A percentile compares a stretch with the other conserved stretches of the same genome.
Evolutionary conservation across 73 alveolate species (phyloP).

Genomic region (Stentor coeruleus): DNA sequence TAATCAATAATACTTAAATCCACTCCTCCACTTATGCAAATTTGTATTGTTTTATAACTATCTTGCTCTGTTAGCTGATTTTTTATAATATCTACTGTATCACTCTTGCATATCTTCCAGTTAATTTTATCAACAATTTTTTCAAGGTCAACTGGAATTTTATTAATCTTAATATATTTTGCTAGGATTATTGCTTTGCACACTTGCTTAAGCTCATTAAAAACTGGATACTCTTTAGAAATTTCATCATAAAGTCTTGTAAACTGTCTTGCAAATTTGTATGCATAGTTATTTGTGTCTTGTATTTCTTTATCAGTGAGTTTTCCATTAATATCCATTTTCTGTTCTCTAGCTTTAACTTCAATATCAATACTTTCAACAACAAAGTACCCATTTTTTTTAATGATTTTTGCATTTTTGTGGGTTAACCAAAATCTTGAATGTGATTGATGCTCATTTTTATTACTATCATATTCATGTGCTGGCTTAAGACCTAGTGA

Average conservation of each 20-base stretch:
- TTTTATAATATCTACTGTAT: not conserved
- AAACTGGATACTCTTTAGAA: not conserved
- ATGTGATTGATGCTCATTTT: too few relatives aligned
- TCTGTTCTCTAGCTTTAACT: not conserved
- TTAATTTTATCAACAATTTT: not conserved
- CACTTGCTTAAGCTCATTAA: not conserved
- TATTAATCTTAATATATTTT: too few relatives aligned
- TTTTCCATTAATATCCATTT: not conserved
- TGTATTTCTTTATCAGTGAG: not conserved
- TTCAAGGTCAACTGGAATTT: not conserved
- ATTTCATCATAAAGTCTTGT: slow-evolving; percentile 7
- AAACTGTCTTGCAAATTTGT: not conserved
- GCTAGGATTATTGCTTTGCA: not conserved
- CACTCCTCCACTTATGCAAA: not conserved
- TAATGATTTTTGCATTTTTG: not conserved
- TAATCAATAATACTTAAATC: not conserved
- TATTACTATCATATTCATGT: not conserved
- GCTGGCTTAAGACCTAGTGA: not conserved
- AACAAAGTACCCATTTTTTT: not conserved
- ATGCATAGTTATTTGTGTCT: not conserved
- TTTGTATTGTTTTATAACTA: too few relatives aligned
- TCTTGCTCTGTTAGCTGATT: not conserved
- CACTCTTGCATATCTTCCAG: not conserved
- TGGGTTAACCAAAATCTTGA: not conserved
- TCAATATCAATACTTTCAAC: not conserved